Evolutionary conservation across 1,284 basidiomycete genomes (phyloP), one percentile per base, ranked within the genome.

Genomic region (Takashimella koratensis): DNA sequence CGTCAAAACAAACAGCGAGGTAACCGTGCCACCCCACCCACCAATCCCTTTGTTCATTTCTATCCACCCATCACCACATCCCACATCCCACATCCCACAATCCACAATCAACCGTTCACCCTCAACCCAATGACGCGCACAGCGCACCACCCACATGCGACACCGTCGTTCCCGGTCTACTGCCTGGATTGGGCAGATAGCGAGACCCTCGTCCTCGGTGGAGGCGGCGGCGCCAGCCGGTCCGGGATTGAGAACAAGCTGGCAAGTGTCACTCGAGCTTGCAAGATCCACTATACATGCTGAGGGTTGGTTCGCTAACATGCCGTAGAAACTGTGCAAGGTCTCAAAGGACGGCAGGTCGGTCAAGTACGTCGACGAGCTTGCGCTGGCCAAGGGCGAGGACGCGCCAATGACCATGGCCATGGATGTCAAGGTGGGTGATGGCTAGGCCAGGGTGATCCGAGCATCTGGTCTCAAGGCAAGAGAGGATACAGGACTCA

Each of bases 331-430:
- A 55, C 53, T 92, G n/a, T 89, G 87, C 68, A 80, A 81, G 47
- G 80, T 91, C 27, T 80, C 79, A 12, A 76, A 81, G 26, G 70
- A 74, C 45, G 81, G 84, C 40, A 79, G 82, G 56, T 78, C 77
- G 20, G 73, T 95, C 20, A 78, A 83, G 43, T 77, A 85, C 2
- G 65, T 85, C 11, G 75, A 83, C 58, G 89, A 95, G 71, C 78
- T 85, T 45, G 83, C 88, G 63, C 80, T 97, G 10, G 85, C 83
- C 52, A 82, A 77, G 47, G 87, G 84, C 27, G 91, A 93, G 70
- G 93, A 97, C 74, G 88, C 87, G 6, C 92, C 93, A 11, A 96
- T 93, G 89, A 94, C 91, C 67, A 86, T 96, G 80, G 86, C 86
- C 12, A 81, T 84, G 8, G 79, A 88, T 68, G 76, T 78, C 13